phyloP scores from a whole-genome alignment of 176 grass and related monocot genomes.

The Aegilops longissima region DNA sequence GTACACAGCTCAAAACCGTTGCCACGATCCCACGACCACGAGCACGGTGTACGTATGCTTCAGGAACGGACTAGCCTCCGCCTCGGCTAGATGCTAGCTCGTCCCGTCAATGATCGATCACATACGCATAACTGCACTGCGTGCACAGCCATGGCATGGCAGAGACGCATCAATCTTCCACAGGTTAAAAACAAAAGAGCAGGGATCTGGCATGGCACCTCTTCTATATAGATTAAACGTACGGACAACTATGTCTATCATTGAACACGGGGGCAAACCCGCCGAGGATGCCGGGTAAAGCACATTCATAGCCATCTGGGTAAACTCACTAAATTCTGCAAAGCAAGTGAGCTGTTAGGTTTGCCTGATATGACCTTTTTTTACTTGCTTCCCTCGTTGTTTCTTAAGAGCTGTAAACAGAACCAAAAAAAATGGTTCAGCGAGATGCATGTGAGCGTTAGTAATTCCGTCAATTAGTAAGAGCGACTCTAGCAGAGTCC shows the following conservation, averaged over 20 bases:
- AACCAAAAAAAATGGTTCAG: not conserved
- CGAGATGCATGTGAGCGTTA: not conserved
- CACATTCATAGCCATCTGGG: no score
- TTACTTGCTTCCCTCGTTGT: not conserved
- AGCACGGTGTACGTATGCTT: not conserved
- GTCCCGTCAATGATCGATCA: slow-evolving; percentile 23
- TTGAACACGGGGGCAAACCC: not conserved
- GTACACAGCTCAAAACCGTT: not conserved
- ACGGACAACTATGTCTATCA: not conserved
- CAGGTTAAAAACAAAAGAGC: not conserved
- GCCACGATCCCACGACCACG: no score
- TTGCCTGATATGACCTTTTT: not conserved
- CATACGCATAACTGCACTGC: slow-evolving; percentile 14
- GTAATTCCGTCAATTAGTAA: not conserved
- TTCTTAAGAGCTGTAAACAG: not conserved
- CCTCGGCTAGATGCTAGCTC: not conserved
- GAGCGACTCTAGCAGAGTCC: no score
- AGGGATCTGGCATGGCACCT: not conserved
- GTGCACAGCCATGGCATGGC: slow-evolving; percentile 7
- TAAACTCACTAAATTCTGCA: no score
- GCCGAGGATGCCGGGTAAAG: not conserved
- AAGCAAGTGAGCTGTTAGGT: not conserved
- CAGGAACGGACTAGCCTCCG: not conserved
- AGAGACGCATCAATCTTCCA: slow-evolving; percentile 24
- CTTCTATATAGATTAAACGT: not conserved